phyloP scores from a whole-genome alignment of 768 basidiomycete genomes.

The Leccinum subgranulosum region DNA sequence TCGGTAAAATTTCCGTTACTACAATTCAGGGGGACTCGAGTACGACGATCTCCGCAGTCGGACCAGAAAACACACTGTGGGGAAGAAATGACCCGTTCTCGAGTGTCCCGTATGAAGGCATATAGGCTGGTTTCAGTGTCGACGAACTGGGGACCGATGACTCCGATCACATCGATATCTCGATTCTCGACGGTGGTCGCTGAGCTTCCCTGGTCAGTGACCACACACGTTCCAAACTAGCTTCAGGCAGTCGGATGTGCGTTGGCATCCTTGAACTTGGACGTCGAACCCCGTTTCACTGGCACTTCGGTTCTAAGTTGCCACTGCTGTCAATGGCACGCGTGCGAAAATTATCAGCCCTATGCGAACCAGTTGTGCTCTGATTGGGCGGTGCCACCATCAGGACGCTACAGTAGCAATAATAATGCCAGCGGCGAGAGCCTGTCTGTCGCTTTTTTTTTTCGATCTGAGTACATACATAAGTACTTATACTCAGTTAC shows the following conservation, averaged over 20 bases:
- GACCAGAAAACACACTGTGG: background rate
- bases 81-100: background rate
- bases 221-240: background rate
- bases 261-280: background rate
- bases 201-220: background rate
- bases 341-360: background rate
- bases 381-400: background rate
- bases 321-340: no score
- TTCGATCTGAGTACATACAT: background rate
- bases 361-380: background rate
- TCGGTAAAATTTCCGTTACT: background rate
- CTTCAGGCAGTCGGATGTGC: background rate
- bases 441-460: background rate
- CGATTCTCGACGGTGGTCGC: background rate
- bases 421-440: background rate
- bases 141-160: background rate
- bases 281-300: background rate
- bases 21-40: background rate
- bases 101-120: background rate
- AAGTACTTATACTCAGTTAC: no score
- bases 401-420: background rate
- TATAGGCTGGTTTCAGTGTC: background rate
- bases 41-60: background rate
- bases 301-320: background rate
- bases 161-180: background rate